A percentile compares a stretch with the other conserved stretches of the same genome.
Conservation (phyloP, 2,329 filamentous ascomycete species). For the Diplodia scrobiculata region DNA sequence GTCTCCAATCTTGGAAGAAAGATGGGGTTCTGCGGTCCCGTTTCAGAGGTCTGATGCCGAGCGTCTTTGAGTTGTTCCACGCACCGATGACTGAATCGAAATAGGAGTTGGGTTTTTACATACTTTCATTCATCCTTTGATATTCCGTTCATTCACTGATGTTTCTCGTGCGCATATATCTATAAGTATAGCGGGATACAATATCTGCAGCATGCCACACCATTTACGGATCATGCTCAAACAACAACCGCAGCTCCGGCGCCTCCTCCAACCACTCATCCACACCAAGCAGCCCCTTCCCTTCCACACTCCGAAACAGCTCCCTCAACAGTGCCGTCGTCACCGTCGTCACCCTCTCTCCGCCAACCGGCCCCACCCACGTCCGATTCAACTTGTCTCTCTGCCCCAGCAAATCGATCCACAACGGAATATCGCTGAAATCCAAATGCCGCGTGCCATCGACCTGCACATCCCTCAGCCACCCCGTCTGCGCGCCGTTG, state of each 20-base stretch:
- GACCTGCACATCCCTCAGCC: slow-evolving; percentile 35
- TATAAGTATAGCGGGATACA: too few species aligned
- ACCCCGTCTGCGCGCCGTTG: slow-evolving; percentile 34
- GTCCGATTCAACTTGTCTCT: slow-evolving; percentile 30
- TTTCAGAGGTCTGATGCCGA: too few species aligned
- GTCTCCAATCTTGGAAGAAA: too few species aligned
- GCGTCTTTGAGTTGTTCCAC: too few species aligned
- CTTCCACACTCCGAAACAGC: neutral
- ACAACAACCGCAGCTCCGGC: neutral
- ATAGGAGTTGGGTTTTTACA: too few species aligned
- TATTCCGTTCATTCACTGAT: too few species aligned
- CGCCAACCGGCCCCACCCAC: slow-evolving; percentile 1
- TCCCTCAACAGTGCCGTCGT: neutral
- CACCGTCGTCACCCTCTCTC: neutral
- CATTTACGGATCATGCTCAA: neutral
- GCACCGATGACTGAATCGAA: too few species aligned
- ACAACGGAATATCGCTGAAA: slow-evolving; percentile 35
- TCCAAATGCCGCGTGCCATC: slow-evolving; percentile 34
- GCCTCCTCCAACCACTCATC: neutral
- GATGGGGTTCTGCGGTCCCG: too few species aligned
- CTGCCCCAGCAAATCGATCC: slow-evolving; percentile 36
- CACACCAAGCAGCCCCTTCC: neutral
- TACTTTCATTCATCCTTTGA: too few species aligned
- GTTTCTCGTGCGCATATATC: too few species aligned
- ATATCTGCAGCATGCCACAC: neutral